A percentile compares a stretch with the other conserved stretches of the same genome.
Conservation (phyloP, 2,329 filamentous ascomycete genomes). For the Intubia oerlemansii region DNA sequence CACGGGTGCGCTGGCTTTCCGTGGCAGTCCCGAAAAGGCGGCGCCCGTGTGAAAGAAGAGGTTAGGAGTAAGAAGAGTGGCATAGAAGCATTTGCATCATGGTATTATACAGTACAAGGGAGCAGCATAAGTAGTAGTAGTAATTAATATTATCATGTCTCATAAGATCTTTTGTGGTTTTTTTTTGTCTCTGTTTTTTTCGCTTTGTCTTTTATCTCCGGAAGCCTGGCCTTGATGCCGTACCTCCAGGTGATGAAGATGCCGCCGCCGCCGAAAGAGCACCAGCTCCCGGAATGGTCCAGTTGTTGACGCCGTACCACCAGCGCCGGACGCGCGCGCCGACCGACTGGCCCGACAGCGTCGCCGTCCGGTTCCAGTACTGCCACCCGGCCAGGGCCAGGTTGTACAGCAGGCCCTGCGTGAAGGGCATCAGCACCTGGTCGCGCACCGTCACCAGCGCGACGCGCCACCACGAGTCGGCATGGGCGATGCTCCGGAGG, state of each 20-base stretch:
- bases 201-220: no score
- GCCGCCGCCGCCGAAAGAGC: no score
- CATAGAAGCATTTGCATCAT: no score
- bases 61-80: no score
- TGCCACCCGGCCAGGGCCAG: conserved; percentile 73
- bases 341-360: conserved; percentile 52
- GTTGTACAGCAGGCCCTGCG: conserved; percentile 80
- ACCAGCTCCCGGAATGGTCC: conserved; percentile 1
- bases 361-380: conserved; percentile 64
- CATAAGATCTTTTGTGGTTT: no score
- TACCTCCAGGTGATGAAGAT: no score
- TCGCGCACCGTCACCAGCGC: conserved; percentile 71
- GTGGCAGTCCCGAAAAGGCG: conserved; percentile 40
- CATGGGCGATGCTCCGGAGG: conserved; percentile 64
- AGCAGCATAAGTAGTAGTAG: no score
- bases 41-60: no score
- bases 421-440: conserved; percentile 74
- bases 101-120: no score
- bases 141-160: no score
- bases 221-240: no score
- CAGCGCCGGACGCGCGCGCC: conserved; percentile 52
- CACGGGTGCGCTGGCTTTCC: conserved; percentile 29
- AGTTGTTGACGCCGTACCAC: conserved; percentile 2
- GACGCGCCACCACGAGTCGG: conserved; percentile 61
- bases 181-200: no score